These are phyloP conservation scores for Fusarium cyanostomum DNA, from an alignment of 2,329 filamentous ascomycete species.

Conservation along the genomic window DNA sequence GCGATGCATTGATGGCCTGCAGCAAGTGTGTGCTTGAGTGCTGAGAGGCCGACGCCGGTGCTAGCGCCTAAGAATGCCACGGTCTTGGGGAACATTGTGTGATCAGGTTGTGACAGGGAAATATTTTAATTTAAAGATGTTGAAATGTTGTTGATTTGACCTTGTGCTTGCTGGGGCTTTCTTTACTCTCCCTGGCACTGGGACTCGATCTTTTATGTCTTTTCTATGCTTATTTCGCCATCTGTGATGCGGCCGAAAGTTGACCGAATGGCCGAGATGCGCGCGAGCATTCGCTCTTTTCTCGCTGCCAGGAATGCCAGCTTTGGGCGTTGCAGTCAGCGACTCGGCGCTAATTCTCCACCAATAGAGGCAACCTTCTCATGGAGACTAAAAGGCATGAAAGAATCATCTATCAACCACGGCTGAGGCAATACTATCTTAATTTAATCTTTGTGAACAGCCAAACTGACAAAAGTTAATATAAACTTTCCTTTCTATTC, in stretches of 20 bases:
- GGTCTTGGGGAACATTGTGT: conserved; percentile 44
- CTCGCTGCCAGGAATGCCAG: neutral
- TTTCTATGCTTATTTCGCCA: neutral
- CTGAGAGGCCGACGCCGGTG: conserved; percentile 58
- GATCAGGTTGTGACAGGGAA: neutral
- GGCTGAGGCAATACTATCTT: too few species aligned
- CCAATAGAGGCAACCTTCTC: too few species aligned
- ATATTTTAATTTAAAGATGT: neutral
- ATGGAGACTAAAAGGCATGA: too few species aligned
- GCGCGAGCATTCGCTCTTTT: conserved; percentile 14
- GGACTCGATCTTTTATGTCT: neutral
- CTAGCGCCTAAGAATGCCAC: conserved; percentile 65
- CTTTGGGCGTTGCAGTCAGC: too few species aligned
- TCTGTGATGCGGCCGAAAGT: conserved; percentile 9
- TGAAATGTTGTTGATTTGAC: neutral
- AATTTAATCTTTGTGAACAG: too few species aligned
- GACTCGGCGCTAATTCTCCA: too few species aligned
- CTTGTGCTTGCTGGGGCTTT: neutral
- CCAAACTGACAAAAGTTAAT: too few species aligned
- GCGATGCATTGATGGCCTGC: conserved; percentile 58
- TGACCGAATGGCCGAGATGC: conserved; percentile 20
- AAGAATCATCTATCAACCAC: too few species aligned
- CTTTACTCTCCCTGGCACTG: neutral
- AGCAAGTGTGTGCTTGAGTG: conserved; percentile 56
- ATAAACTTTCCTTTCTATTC: too few species aligned